Conservation (phyloP, 768 basidiomycete genomes). For the Mycena latifolia region DNA sequence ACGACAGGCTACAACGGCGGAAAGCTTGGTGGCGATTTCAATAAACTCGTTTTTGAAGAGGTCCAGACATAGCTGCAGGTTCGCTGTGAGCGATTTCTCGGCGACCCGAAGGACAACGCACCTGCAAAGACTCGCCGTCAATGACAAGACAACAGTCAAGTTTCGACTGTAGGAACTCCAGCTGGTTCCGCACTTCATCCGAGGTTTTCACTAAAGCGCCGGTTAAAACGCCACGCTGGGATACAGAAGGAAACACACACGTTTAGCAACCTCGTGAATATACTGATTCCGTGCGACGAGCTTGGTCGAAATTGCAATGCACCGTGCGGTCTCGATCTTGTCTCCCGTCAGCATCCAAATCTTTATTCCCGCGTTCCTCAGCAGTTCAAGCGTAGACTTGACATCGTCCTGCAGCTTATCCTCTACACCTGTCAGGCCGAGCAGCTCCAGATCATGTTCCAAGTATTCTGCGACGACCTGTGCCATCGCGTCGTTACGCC, state of each 20-base stretch:
- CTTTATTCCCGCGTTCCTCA: slow-evolving; percentile 96
- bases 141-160: slow-evolving; percentile 98
- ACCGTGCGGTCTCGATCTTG: slow-evolving; percentile 98
- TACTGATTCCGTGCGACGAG: slow-evolving; percentile 96
- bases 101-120: slow-evolving; percentile 44
- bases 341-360: slow-evolving; percentile 99
- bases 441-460: slow-evolving; percentile 90
- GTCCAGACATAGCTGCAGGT: slow-evolving; percentile 84
- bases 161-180: slow-evolving; percentile 95
- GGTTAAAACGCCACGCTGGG: slow-evolving; percentile 22
- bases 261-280: slow-evolving; percentile 95
- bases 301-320: slow-evolving; percentile 98
- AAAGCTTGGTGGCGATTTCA: slow-evolving; percentile 94
- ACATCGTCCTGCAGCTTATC: slow-evolving; percentile 99
- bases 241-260: slow-evolving; percentile 58
- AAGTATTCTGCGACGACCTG: slow-evolving; percentile 80
- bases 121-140: slow-evolving; percentile 96
- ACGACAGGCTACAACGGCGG: slow-evolving; percentile 96
- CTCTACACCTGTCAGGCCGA: slow-evolving; percentile 98
- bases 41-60: slow-evolving; percentile 95
- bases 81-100: background rate
- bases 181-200: slow-evolving; percentile 85
- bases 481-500: slow-evolving; percentile 85
- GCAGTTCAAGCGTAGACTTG: slow-evolving; percentile 89
- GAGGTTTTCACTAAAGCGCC: slow-evolving; percentile 80